Evolutionary conservation across 1,284 basidiomycete genomes (phyloP).

Genomic region (Tilletia horrida): DNA sequence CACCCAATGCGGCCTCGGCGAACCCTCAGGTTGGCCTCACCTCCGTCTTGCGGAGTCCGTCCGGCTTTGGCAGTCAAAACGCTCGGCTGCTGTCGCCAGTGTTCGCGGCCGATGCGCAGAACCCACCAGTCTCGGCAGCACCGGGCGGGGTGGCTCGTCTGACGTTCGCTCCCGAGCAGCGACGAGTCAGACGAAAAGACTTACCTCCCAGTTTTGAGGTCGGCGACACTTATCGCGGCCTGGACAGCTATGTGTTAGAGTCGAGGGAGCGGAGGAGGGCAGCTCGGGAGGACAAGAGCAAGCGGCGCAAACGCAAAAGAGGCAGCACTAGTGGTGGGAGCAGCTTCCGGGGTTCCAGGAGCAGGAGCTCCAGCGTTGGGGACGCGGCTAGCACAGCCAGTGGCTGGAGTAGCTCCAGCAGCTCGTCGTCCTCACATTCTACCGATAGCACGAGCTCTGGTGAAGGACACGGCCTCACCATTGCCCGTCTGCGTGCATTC

Average conservation of each 20-base stretch:
- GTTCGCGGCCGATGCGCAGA: background rate
- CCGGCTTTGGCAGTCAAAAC: background rate
- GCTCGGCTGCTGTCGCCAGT: background rate
- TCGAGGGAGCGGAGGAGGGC: constrained; percentile 33
- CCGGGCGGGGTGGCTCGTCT: constrained; percentile 4
- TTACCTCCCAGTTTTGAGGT: constrained; percentile 44
- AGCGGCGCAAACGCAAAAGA: background rate
- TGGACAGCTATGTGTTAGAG: constrained; percentile 46
- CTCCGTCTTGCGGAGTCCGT: background rate
- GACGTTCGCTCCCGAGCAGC: constrained; percentile 46
- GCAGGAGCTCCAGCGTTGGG: constrained; percentile 22
- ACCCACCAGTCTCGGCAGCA: background rate
- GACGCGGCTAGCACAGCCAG: constrained; percentile 25
- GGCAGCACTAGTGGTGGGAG: constrained; percentile 18
- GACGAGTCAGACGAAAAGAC: constrained; percentile 43
- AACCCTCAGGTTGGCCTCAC: background rate
- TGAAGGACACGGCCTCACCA: constrained; percentile 33
- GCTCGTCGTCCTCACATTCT: constrained; percentile 27
- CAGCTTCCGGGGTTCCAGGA: constrained; percentile 32
- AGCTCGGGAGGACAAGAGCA: constrained; percentile 19
- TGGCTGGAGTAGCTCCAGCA: constrained; percentile 27
- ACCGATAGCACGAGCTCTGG: constrained; percentile 32
- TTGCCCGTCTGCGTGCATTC: constrained; percentile 48
- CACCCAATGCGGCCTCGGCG: no score
- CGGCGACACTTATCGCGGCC: constrained; percentile 47